Percentiles rank a stretch among this genome's conserved stretches.
Evolutionary conservation across 805 yeast species (phyloP).

Genomic region (Metschnikowia dekortorum): DNA sequence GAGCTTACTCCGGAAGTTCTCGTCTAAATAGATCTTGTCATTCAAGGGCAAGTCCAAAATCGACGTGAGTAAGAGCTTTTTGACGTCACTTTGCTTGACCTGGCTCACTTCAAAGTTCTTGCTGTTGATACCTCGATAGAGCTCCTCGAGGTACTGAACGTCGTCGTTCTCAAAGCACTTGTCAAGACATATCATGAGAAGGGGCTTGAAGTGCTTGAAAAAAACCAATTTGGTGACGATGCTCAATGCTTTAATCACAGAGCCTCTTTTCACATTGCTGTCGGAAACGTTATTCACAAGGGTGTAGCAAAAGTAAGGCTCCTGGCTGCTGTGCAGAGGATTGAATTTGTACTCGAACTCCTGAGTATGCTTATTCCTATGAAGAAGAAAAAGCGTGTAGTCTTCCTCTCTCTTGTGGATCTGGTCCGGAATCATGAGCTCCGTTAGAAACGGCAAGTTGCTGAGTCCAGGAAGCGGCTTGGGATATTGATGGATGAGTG

Average conservation of each 20-base stretch:
- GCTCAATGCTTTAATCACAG: conserved; percentile 54
- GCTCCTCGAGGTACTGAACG: conserved; percentile 19
- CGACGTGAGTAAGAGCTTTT: conserved; percentile 38
- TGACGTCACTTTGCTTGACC: conserved; percentile 26
- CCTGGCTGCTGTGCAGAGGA: conserved; percentile 28
- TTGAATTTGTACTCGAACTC: conserved; percentile 36
- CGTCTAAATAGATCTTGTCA: conserved; percentile 39
- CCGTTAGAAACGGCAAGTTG: conserved; percentile 43
- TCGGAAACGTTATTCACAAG: conserved; percentile 47
- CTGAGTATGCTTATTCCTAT: conserved; percentile 36
- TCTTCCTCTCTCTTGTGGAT: conserved; percentile 55
- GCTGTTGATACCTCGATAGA: conserved; percentile 30
- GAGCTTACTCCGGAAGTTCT: conserved; percentile 31
- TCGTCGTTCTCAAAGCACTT: conserved; percentile 32
- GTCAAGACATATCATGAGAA: conserved; percentile 51
- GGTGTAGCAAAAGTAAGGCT: conserved; percentile 52
- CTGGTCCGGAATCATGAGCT: conserved; percentile 59
- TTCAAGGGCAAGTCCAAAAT: conserved; percentile 40
- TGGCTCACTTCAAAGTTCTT: conserved; percentile 23
- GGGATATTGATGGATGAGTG: conserved; percentile 60
- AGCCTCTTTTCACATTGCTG: conserved; percentile 50
- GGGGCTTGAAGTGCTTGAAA: conserved; percentile 56
- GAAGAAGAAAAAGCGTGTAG: conserved; percentile 53
- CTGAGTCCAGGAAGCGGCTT: conserved; percentile 29
- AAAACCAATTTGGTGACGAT: conserved; percentile 50